Evolutionary conservation across 176 grass and related monocot species (phyloP).

Genomic region (Guadua angustifolia): DNA sequence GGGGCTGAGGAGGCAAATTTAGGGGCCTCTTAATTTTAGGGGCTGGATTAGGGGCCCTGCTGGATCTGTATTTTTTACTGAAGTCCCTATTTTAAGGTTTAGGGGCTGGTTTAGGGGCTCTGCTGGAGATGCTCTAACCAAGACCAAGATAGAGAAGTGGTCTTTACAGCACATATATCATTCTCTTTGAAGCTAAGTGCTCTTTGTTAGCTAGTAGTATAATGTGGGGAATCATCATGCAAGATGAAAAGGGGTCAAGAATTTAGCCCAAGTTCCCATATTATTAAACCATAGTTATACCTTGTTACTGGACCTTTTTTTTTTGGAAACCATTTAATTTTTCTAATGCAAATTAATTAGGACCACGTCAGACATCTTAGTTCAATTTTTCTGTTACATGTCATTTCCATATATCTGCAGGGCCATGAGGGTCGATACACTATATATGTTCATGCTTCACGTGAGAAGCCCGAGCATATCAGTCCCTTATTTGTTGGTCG

Average conservation of each 20-base stretch:
- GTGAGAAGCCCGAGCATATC: conserved; percentile 59
- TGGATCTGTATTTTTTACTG: too few species aligned
- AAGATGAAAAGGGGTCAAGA: neutral
- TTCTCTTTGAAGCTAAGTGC: neutral
- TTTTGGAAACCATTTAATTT: neutral
- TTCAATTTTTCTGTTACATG: neutral
- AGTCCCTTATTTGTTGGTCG: conserved; percentile 66
- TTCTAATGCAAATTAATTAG: neutral
- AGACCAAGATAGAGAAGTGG: neutral
- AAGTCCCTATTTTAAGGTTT: too few species aligned
- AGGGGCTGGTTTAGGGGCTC: too few species aligned
- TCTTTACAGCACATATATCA: neutral
- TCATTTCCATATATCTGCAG: conserved; percentile 39
- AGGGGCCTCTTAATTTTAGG: too few species aligned
- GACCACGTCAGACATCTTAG: neutral
- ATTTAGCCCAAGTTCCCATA: neutral
- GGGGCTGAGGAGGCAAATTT: too few species aligned
- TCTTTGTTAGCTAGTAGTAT: neutral
- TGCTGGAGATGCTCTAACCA: too few species aligned
- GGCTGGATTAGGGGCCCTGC: too few species aligned
- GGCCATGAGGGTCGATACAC: conserved; percentile 80
- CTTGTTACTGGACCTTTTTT: neutral
- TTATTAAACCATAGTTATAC: neutral
- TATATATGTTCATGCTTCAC: conserved; percentile 82
- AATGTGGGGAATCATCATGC: neutral